These are phyloP conservation scores for Crithidia sp. DNA, from an alignment of 208 protist genomes.

Conservation along the genomic window DNA sequence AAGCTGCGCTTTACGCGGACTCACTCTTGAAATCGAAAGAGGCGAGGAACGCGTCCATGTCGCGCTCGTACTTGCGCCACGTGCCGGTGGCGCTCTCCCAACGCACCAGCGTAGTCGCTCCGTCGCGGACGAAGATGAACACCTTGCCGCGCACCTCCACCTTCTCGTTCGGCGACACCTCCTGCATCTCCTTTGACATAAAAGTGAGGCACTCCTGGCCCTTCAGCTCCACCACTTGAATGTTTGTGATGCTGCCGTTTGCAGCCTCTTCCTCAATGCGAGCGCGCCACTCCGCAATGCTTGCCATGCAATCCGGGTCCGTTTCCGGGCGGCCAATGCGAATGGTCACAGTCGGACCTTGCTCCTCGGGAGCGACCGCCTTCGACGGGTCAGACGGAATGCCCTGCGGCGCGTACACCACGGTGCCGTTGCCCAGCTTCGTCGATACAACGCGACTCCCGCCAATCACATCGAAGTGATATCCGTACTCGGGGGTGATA, in stretches of 20 bases:
- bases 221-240: conserved; percentile 46
- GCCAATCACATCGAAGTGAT: conserved; percentile 58
- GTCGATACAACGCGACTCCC: conserved; percentile 64
- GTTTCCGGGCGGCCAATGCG: conserved; percentile 67
- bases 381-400: conserved; percentile 45
- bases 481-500: conserved; percentile 64
- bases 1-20: conserved; percentile 8
- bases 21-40: conserved; percentile 50
- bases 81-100: conserved; percentile 61
- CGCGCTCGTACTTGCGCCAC: conserved; percentile 71
- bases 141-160: conserved; percentile 68
- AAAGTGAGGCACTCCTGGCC: conserved; percentile 68
- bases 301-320: conserved; percentile 74
- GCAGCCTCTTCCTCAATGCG: conserved; percentile 64
- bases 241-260: conserved; percentile 56
- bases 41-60: conserved; percentile 71
- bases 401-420: conserved; percentile 71
- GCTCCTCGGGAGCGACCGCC: conserved; percentile 39
- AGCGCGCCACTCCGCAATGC: conserved; percentile 63
- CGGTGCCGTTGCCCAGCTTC: conserved; percentile 67
- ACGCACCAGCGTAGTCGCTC: conserved; percentile 69
- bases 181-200: conserved; percentile 79
- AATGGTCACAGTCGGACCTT: conserved; percentile 73
- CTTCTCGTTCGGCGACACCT: conserved; percentile 60
- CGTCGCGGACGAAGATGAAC: conserved; percentile 72